phyloP scores from a whole-genome alignment of 2,329 filamentous ascomycete species.

The Calonectria pseudoturangicola region DNA sequence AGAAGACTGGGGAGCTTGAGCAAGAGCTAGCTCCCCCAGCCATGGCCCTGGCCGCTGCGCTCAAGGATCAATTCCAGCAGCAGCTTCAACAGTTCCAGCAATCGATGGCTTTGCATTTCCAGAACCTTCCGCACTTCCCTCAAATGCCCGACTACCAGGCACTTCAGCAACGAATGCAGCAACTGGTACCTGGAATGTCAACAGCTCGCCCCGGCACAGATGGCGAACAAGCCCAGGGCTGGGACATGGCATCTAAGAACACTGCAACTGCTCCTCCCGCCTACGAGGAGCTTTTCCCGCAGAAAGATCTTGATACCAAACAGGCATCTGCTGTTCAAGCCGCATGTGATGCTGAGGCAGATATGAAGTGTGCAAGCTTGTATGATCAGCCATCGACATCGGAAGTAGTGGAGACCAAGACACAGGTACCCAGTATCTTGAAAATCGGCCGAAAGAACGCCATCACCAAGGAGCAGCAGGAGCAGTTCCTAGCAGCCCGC shows the following conservation, averaged over 20 bases:
- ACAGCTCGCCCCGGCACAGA: constrained; percentile 70
- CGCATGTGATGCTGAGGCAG: constrained; percentile 74
- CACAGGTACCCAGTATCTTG: constrained; percentile 67
- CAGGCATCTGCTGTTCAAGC: constrained; percentile 75
- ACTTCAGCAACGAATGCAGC: constrained; percentile 77
- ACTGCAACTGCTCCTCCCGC: constrained; percentile 77
- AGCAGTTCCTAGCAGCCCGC: constrained; percentile 76
- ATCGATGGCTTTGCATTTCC: constrained; percentile 79
- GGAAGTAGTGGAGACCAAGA: constrained; percentile 61
- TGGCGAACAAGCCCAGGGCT: constrained; percentile 73
- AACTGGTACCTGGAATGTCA: constrained; percentile 80
- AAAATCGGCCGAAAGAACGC: constrained; percentile 78
- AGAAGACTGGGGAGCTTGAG: constrained; percentile 60
- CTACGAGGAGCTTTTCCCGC: constrained; percentile 86
- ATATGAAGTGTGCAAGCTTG: constrained; percentile 72
- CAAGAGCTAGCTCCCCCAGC: constrained; percentile 71
- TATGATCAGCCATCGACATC: constrained; percentile 68
- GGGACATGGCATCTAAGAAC: constrained; percentile 75
- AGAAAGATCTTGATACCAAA: constrained; percentile 72
- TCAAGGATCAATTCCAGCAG: constrained; percentile 83
- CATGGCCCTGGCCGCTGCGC: constrained; percentile 78
- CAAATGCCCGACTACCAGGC: constrained; percentile 84
- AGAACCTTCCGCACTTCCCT: constrained; percentile 72
- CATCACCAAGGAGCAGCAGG: constrained; percentile 79
- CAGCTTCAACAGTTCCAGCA: constrained; percentile 87